Percentiles rank a stretch among this genome's conserved stretches.
Conservation (phyloP, 306 rosid genomes). For the Vigna unguiculata region DNA sequence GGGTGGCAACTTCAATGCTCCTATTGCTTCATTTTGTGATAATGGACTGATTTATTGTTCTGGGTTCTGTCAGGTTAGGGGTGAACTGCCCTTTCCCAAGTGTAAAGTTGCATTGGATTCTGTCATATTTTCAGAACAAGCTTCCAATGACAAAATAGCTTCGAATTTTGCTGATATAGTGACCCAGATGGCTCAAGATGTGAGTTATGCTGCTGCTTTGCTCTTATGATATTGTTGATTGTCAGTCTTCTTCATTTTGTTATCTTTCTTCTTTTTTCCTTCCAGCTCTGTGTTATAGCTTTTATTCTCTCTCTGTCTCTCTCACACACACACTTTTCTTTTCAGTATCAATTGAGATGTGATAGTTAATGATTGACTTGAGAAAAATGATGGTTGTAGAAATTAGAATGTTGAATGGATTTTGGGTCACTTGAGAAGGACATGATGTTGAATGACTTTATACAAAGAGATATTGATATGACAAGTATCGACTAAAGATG, state of each 20-base stretch:
- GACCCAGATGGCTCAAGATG: conserved; percentile 98
- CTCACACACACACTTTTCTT: neutral
- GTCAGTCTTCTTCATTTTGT: neutral
- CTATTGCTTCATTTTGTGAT: conserved; percentile 28
- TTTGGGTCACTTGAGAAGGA: neutral
- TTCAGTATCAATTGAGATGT: neutral
- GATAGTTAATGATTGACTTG: neutral
- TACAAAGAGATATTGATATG: no score
- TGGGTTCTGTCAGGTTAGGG: conserved; percentile 72
- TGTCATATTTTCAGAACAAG: conserved; percentile 64
- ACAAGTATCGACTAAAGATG: neutral
- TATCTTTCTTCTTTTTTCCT: neutral
- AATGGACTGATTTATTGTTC: conserved; percentile 37
- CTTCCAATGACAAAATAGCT: conserved; percentile 65
- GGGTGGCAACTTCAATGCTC: neutral
- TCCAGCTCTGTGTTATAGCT: neutral
- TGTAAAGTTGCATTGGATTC: conserved; percentile 89
- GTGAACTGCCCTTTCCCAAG: conserved; percentile 89
- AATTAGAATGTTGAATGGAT: neutral
- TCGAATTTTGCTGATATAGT: conserved; percentile 86
- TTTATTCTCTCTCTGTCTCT: neutral
- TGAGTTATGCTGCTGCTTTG: conserved; percentile 54
- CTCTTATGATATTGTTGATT: neutral
- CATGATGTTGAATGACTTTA: no score
- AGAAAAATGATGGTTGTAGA: neutral